phyloP scores from a whole-genome alignment of 2,329 filamentous ascomycete genomes.

The Verticillium zaregamsianum region DNA sequence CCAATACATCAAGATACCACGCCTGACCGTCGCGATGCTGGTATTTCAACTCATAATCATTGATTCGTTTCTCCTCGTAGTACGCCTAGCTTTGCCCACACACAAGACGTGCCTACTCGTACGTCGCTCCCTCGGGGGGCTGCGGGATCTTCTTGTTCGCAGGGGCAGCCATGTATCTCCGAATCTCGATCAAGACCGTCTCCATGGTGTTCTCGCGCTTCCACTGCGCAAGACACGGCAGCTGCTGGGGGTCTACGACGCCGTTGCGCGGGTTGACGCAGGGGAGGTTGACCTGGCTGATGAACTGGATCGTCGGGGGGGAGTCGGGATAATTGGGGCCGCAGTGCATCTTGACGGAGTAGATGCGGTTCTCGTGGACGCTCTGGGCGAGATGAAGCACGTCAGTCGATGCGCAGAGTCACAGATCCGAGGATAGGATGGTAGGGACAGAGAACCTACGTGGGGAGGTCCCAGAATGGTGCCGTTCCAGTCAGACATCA shows the following conservation, averaged over 20 bases:
- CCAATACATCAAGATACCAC: not conserved
- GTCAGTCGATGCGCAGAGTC: conserved; percentile 8
- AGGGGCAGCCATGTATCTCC: conserved; percentile 90
- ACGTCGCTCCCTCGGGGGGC: conserved; percentile 74
- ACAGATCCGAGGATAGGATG: not conserved
- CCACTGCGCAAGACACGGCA: conserved; percentile 86
- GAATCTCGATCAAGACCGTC: conserved; percentile 81
- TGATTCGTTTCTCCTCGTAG: not conserved
- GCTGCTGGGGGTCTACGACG: conserved; percentile 75
- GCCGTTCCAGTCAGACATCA: conserved; percentile 98
- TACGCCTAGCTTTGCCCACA: not conserved
- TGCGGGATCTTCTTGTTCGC: conserved; percentile 94
- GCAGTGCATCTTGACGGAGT: conserved; percentile 96
- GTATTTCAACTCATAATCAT: not conserved
- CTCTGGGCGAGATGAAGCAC: conserved; percentile 49
- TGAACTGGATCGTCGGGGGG: conserved; percentile 86
- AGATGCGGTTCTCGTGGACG: conserved; percentile 97
- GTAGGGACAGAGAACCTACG: conserved; percentile 50
- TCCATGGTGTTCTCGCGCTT: conserved; percentile 94
- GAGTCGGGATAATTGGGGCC: conserved; percentile 82
- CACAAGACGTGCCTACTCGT: conserved; percentile 14
- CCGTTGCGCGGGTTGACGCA: conserved; percentile 81
- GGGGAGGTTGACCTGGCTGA: conserved; percentile 93
- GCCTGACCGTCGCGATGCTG: not conserved
- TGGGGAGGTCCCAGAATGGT: conserved; percentile 96